Evolutionary conservation across 148 eudicot genomes (phyloP).

Genomic region (Cornus controversa): DNA sequence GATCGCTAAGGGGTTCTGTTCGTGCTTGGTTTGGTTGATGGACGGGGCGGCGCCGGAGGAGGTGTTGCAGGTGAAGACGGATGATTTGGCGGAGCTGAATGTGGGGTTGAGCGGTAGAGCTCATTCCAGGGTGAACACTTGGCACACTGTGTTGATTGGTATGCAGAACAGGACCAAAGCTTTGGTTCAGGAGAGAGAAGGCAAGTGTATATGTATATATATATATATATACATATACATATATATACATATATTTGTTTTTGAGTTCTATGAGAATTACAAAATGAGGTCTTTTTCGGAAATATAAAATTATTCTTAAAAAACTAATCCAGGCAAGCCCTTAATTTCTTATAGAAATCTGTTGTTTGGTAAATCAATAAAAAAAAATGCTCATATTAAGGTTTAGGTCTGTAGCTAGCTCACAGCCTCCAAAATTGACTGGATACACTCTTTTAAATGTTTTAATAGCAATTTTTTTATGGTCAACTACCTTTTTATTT

Average conservation of each 20-base stretch:
- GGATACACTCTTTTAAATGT: too few relatives aligned
- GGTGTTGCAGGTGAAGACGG: conserved; percentile 53
- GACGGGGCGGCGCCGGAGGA: conserved; percentile 66
- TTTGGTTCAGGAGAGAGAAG: conserved; percentile 40
- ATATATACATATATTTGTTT: too few relatives aligned
- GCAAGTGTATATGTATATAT: not conserved
- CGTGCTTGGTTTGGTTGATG: conserved; percentile 66
- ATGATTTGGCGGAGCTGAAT: conserved; percentile 82
- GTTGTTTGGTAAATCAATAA: too few relatives aligned
- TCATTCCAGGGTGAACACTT: conserved; percentile 78
- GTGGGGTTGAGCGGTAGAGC: conserved; percentile 60
- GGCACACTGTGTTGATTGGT: conserved; percentile 65
- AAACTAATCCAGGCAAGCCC: too few relatives aligned
- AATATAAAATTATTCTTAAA: too few relatives aligned
- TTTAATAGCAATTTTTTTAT: not conserved
- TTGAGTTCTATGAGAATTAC: too few relatives aligned
- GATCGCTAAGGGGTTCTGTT: conserved; percentile 83
- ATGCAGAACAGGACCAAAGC: conserved; percentile 73
- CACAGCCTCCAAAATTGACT: too few relatives aligned
- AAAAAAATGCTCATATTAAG: too few relatives aligned
- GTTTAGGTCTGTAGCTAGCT: not conserved
- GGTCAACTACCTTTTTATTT: not conserved
- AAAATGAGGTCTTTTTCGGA: too few relatives aligned
- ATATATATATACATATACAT: too few relatives aligned
- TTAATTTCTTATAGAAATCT: too few relatives aligned